phyloP scores from a whole-genome alignment of 495 filamentous ascomycete genomes.

The Xylaria telfairii region DNA sequence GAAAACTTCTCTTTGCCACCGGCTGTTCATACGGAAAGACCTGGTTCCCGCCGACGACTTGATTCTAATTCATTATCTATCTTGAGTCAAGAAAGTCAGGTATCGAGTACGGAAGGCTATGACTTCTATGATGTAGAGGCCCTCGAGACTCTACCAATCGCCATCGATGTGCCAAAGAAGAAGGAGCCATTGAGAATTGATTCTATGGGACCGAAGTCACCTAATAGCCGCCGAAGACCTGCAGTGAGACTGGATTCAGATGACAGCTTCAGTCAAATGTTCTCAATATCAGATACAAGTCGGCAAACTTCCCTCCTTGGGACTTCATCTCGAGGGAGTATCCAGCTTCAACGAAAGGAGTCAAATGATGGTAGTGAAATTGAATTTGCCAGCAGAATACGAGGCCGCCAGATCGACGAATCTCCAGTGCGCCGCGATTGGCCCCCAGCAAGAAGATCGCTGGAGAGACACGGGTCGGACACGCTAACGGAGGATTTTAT shows the following conservation, averaged over 20 bases:
- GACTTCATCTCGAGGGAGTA: constrained; percentile 42
- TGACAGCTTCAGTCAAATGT: constrained; percentile 77
- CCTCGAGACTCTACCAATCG: constrained; percentile 48
- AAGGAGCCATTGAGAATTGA: constrained; percentile 40
- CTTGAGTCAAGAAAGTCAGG: constrained; percentile 47
- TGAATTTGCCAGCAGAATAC: constrained; percentile 46
- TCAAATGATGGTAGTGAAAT: constrained; percentile 31
- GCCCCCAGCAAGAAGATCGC: constrained; percentile 27
- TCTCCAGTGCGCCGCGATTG: constrained; percentile 36
- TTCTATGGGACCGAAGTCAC: constrained; percentile 36
- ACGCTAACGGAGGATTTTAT: constrained; percentile 50
- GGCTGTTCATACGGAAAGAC: constrained; percentile 36
- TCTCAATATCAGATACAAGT: constrained; percentile 76
- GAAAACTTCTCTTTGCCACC: constrained; percentile 52
- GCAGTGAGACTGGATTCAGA: constrained; percentile 73
- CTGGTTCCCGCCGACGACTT: constrained; percentile 44
- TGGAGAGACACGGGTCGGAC: constrained; percentile 44
- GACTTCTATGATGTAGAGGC: constrained; percentile 63
- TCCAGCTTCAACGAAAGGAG: constrained; percentile 26
- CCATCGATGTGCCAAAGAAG: constrained; percentile 48
- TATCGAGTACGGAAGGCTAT: constrained; percentile 59
- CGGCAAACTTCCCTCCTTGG: constrained; percentile 47
- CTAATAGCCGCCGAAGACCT: constrained; percentile 38
- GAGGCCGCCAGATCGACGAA: constrained; percentile 40
- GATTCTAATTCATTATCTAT: constrained; percentile 54